Evolutionary conservation across 352 stramenopile genomes (phyloP).

Genomic region (Pythium phragmitis): DNA sequence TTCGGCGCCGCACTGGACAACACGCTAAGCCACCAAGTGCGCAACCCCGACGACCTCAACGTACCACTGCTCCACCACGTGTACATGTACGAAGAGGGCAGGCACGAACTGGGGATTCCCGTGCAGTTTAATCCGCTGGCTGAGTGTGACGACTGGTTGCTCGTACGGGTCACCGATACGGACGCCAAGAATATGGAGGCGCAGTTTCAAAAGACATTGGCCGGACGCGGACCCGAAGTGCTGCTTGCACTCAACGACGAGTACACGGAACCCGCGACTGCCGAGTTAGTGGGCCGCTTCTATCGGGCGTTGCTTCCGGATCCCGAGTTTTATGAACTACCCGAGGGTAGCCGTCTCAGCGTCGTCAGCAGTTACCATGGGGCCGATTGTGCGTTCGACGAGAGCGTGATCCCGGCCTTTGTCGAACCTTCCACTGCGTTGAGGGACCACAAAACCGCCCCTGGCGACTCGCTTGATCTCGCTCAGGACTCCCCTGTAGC

Average conservation of each 20-base stretch:
- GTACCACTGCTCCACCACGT: slow-evolving; percentile 83
- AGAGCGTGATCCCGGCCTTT: slow-evolving; percentile 38
- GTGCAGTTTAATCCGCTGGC: slow-evolving; percentile 66
- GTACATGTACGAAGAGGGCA: slow-evolving; percentile 84
- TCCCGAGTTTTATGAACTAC: slow-evolving; percentile 56
- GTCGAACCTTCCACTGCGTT: slow-evolving; percentile 20
- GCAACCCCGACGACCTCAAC: slow-evolving; percentile 71
- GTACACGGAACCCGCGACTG: slow-evolving; percentile 53
- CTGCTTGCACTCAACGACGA: slow-evolving; percentile 83
- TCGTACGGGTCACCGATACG: slow-evolving; percentile 66
- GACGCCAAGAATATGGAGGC: slow-evolving; percentile 31
- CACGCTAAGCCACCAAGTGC: slow-evolving; percentile 62
- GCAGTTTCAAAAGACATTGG: slow-evolving; percentile 41
- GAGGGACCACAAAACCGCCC: slow-evolving; percentile 20
- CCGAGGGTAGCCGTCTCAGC: slow-evolving; percentile 38
- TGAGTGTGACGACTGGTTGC: slow-evolving; percentile 81
- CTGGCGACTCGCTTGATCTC: neutral
- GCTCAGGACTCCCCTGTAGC: slow-evolving; percentile 20
- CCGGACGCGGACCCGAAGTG: slow-evolving; percentile 52
- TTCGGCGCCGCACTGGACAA: slow-evolving; percentile 53
- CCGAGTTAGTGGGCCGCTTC: slow-evolving; percentile 53
- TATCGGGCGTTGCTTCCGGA: slow-evolving; percentile 61
- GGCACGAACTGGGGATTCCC: slow-evolving; percentile 49
- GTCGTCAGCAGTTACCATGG: slow-evolving; percentile 81
- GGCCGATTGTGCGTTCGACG: slow-evolving; percentile 55